A percentile compares a stretch with the other conserved stretches of the same genome.
Evolutionary conservation across 495 filamentous ascomycete genomes (phyloP).

Genomic region (Saxophila tyrrhenica): DNA sequence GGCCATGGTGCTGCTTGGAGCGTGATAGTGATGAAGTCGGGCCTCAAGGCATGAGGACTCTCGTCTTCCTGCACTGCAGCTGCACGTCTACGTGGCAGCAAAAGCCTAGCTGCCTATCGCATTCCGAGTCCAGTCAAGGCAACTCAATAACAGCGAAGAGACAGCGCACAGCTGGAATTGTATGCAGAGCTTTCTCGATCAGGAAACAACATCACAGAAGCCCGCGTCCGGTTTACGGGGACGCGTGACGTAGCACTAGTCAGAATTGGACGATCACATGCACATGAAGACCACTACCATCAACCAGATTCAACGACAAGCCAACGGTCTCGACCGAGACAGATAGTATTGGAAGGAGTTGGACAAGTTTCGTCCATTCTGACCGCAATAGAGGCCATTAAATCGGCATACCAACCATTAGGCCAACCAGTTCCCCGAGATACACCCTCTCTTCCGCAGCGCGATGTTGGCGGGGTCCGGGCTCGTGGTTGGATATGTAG

Average conservation of each 20-base stretch:
- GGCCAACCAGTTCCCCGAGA: no score
- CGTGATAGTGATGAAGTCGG: not conserved
- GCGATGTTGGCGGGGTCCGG: no score
- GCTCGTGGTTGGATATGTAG: no score
- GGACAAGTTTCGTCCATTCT: no score
- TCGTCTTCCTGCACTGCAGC: not conserved
- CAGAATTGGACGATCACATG: not conserved
- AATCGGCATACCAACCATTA: no score
- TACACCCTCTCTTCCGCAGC: no score
- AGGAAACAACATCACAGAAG: not conserved
- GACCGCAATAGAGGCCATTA: no score
- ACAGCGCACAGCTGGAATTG: not conserved
- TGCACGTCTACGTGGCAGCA: not conserved
- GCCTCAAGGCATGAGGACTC: constrained; percentile 2
- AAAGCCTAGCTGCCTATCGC: not conserved
- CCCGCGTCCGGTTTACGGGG: no score
- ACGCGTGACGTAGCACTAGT: not conserved
- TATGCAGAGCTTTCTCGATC: not conserved
- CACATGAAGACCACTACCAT: not conserved
- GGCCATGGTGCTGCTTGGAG: not conserved
- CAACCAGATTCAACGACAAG: not conserved
- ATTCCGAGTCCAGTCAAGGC: not conserved
- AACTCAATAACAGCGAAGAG: no score
- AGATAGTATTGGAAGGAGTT: no score
- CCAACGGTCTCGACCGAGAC: not conserved